A percentile compares a stretch with the other conserved stretches of the same genome.
Conservation (phyloP, 2,329 filamentous ascomycete genomes). For the Aspergillus sp. region DNA sequence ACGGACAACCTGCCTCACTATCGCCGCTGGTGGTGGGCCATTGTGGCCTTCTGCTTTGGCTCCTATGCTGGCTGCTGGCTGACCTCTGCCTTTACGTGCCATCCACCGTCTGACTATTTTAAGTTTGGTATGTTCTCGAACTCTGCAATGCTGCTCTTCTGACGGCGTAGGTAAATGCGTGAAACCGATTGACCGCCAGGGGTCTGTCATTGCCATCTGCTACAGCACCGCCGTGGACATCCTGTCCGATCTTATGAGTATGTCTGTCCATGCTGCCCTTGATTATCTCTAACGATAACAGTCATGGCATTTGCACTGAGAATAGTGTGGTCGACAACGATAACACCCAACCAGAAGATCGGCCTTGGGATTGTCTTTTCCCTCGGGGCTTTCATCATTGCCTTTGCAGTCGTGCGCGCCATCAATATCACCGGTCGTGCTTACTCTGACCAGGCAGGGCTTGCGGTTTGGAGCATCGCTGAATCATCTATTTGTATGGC, state of each 20-base stretch:
- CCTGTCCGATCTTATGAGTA: constrained; percentile 26
- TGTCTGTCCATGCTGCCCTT: background rate
- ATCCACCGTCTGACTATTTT: constrained; percentile 20
- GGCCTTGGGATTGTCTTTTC: constrained; percentile 29
- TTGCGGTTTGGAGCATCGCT: constrained; percentile 21
- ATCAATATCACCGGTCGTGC: constrained; percentile 23
- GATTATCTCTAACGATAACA: constrained; percentile 3
- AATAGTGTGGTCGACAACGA: constrained; percentile 27
- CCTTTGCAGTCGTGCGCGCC: constrained; percentile 27
- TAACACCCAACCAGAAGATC: constrained; percentile 27
- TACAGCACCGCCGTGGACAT: constrained; percentile 25
- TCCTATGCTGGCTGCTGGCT: constrained; percentile 22
- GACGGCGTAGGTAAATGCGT: constrained; percentile 14
- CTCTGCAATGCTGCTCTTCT: background rate
- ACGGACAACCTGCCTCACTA: constrained; percentile 18
- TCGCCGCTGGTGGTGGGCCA: constrained; percentile 16
- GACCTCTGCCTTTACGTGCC: constrained; percentile 18
- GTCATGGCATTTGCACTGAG: constrained; percentile 32
- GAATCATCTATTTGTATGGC: constrained; percentile 20
- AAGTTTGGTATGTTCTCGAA: constrained; percentile 12
- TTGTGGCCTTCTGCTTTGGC: constrained; percentile 6
- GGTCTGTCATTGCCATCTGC: constrained; percentile 19
- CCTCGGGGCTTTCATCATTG: constrained; percentile 26
- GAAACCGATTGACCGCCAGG: constrained; percentile 16
- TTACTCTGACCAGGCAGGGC: constrained; percentile 19